A percentile compares a stretch with the other conserved stretches of the same genome.
These are phyloP conservation scores for Veloporphyrellus conicus DNA, from an alignment of 1,284 basidiomycete genomes.

Conservation along the genomic window DNA sequence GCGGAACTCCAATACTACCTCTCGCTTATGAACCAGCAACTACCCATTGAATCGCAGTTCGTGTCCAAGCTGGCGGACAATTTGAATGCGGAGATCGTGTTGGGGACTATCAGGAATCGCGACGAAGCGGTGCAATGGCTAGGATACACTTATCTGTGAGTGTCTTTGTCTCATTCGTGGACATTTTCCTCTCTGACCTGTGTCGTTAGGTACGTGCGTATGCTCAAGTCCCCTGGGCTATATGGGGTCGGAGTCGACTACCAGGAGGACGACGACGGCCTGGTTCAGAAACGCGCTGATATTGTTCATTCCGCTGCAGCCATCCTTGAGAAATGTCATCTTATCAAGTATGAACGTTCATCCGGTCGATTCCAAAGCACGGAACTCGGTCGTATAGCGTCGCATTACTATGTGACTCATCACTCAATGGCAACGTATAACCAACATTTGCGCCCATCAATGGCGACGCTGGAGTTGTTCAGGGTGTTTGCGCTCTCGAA, in stretches of 20 bases:
- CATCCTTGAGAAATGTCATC: conserved; percentile 88
- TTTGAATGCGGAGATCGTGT: conserved; percentile 95
- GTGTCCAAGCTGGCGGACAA: conserved; percentile 93
- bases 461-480: conserved; percentile 90
- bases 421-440: conserved; percentile 97
- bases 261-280: conserved; percentile 75
- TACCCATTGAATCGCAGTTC: conserved; percentile 96
- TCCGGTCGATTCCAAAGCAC: conserved; percentile 88
- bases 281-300: conserved; percentile 93
- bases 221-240: conserved; percentile 86
- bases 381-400: conserved; percentile 92
- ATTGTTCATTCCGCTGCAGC: conserved; percentile 93
- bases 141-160: conserved; percentile 89
- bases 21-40: conserved; percentile 88
- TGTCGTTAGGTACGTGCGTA: conserved; percentile 79
- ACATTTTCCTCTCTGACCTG: conserved; percentile 9
- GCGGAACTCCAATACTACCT: conserved; percentile 96
- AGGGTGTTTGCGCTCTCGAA: conserved; percentile 95
- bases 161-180: conserved; percentile 15
- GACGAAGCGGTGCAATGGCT: conserved; percentile 99
- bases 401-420: conserved; percentile 95
- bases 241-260: conserved; percentile 93
- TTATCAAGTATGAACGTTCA: conserved; percentile 90
- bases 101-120: conserved; percentile 91
- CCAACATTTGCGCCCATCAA: conserved; percentile 85